Evolutionary conservation across 1,284 basidiomycete species (phyloP).

Genomic region (Amylostereum areolatum): DNA sequence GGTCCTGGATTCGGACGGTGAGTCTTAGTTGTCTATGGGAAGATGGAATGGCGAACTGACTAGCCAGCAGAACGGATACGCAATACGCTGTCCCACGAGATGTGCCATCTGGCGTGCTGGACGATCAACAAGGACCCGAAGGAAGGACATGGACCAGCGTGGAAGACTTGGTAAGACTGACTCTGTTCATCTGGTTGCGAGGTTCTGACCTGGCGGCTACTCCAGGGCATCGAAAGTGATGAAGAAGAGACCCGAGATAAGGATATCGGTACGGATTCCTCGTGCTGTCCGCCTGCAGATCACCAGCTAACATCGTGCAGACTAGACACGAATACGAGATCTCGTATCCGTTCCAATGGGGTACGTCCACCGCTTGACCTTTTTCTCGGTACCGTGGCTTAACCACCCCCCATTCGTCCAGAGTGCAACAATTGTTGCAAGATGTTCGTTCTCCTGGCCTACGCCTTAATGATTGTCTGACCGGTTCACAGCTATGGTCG

Average conservation of each 20-base stretch:
- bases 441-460: slow-evolving; percentile 42
- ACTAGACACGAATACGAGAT: slow-evolving; percentile 75
- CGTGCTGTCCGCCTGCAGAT: slow-evolving; percentile 6
- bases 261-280: slow-evolving; percentile 53
- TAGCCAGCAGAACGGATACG: slow-evolving; percentile 59
- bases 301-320: slow-evolving; percentile 26
- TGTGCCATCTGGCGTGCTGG: slow-evolving; percentile 86
- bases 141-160: slow-evolving; percentile 64
- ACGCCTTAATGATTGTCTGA: slow-evolving; percentile 11
- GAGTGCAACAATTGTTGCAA: slow-evolving; percentile 64
- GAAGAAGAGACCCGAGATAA: slow-evolving; percentile 55
- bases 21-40: slow-evolving; percentile 5
- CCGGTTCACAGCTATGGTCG: slow-evolving; percentile 57
- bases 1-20: slow-evolving; percentile 70
- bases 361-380: slow-evolving; percentile 32
- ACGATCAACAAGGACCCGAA: slow-evolving; percentile 60
- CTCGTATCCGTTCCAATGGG: slow-evolving; percentile 72
- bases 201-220: slow-evolving; percentile 16
- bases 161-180: slow-evolving; percentile 58
- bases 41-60: background rate
- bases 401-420: slow-evolving; percentile 39
- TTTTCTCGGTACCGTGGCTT: background rate
- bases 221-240: slow-evolving; percentile 62
- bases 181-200: background rate
- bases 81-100: slow-evolving; percentile 80